Percentiles rank a stretch among this genome's conserved stretches.
These are phyloP conservation scores for Pseudocercospora fuligena DNA, from an alignment of 2,329 filamentous ascomycete species.

Conservation along the genomic window DNA sequence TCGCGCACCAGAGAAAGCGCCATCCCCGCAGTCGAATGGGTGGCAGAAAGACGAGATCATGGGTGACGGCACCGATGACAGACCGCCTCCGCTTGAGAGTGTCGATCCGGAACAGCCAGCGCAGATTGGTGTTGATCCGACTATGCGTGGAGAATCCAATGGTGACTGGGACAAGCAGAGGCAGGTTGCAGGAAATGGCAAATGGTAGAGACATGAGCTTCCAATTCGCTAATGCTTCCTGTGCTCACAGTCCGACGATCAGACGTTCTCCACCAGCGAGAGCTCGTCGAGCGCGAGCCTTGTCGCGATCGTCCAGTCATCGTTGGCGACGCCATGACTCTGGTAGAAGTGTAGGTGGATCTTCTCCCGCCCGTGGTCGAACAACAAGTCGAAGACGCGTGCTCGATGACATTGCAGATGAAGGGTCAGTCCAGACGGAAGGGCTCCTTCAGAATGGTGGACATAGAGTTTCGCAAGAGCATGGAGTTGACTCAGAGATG, in stretches of 20 bases:
- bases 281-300: background rate
- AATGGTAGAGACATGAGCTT: constrained; percentile 1
- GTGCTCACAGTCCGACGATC: background rate
- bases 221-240: background rate
- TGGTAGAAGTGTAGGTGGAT: background rate
- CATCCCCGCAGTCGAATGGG: constrained; percentile 4
- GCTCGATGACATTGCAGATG: background rate
- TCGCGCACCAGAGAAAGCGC: constrained; percentile 34
- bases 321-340: background rate
- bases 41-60: background rate
- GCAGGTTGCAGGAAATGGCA: constrained; percentile 4
- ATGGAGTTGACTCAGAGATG: background rate
- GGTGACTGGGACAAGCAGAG: constrained; percentile 12
- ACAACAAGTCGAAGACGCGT: background rate
- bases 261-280: background rate
- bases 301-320: background rate
- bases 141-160: background rate
- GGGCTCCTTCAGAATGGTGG: background rate
- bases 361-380: background rate
- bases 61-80: constrained; percentile 8
- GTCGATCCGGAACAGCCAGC: background rate
- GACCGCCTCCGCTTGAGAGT: background rate
- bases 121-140: constrained; percentile 1
- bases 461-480: background rate
- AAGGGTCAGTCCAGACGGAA: background rate